Evolutionary conservation across 225 moss, liverwort and hornwort genomes (phyloP).

Genomic region (Rhytidiadelphus loreus): DNA sequence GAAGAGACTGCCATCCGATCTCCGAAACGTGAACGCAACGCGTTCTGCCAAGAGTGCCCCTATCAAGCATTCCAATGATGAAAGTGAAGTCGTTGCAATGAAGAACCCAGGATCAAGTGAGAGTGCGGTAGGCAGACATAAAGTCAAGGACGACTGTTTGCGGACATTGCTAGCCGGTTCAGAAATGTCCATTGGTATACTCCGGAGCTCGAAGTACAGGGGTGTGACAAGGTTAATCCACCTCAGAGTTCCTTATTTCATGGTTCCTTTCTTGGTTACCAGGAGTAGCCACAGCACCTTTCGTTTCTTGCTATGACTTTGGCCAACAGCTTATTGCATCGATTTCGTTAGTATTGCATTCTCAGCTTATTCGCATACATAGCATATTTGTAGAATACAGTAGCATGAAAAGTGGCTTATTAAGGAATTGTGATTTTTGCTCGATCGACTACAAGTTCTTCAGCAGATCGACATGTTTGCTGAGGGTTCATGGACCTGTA

Average conservation of each 20-base stretch:
- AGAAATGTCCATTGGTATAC: not conserved
- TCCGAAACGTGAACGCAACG: not conserved
- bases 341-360: not conserved
- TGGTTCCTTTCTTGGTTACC: not conserved
- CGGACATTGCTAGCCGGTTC: not conserved
- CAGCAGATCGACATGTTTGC: not conserved
- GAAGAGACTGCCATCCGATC: not conserved
- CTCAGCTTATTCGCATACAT: not conserved
- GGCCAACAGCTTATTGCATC: not conserved
- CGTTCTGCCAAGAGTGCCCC: not conserved
- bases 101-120: not conserved
- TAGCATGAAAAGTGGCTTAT: not conserved
- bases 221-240: constrained; percentile 44
- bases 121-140: not conserved
- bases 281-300: not conserved
- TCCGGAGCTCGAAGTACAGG: constrained; percentile 41
- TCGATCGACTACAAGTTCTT: not conserved
- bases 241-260: not conserved
- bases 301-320: not conserved
- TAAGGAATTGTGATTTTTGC: not conserved
- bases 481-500: not conserved
- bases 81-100: not conserved
- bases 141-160: not conserved
- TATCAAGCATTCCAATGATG: not conserved
- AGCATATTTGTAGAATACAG: not conserved